A percentile compares a stretch with the other conserved stretches of the same genome.
phyloP scores from a whole-genome alignment of 768 basidiomycete species.

The Russula abietina region DNA sequence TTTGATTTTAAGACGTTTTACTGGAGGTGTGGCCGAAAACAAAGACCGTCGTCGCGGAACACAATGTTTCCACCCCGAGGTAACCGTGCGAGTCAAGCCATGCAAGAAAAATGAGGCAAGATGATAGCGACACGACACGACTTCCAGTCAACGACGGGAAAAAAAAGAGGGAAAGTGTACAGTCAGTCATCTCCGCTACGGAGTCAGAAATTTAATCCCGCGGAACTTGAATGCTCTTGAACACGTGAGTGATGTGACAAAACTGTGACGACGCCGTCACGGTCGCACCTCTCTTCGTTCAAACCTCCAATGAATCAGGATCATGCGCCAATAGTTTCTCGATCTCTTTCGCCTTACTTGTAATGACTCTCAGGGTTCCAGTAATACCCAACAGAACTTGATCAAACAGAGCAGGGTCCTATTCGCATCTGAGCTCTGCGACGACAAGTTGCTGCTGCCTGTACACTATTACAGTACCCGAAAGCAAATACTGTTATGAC shows the following conservation, averaged over 20 bases:
- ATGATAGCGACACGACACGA: neutral
- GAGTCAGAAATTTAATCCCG: neutral
- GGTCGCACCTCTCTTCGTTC: too few species aligned
- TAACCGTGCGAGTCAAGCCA: neutral
- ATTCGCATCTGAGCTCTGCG: neutral
- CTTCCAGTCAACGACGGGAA: neutral
- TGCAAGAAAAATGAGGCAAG: neutral
- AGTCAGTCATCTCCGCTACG: too few species aligned
- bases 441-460: neutral
- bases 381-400: neutral
- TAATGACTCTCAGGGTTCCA: neutral
- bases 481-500: neutral
- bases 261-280: too few species aligned
- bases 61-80: neutral
- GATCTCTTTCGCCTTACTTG: neutral
- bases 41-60: neutral
- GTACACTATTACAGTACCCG: too few species aligned
- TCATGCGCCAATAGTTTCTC: too few species aligned
- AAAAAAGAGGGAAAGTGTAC: too few species aligned
- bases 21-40: neutral
- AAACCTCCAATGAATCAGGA: too few species aligned
- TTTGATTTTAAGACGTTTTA: neutral
- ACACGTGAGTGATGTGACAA: too few species aligned
- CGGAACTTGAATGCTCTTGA: neutral
- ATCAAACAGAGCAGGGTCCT: neutral